Conservation (phyloP, 306 rosid species). For the Hippophae tibetana region DNA sequence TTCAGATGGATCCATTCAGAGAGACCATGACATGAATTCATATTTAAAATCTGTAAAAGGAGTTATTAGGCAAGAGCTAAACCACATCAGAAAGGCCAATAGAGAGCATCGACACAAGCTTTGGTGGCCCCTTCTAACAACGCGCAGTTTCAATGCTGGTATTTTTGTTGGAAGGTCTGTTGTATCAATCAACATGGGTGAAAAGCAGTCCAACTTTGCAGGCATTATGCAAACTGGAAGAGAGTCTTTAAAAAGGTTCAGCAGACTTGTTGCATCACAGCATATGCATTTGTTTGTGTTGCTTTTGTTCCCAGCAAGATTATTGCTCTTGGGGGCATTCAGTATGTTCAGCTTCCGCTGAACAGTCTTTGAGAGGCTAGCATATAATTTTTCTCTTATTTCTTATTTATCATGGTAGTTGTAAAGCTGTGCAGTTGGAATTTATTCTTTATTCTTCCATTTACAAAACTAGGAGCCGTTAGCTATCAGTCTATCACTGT, state of each 20-base stretch:
- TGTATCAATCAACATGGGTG: constrained; percentile 29
- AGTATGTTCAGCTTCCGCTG: constrained; percentile 32
- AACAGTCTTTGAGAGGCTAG: not conserved
- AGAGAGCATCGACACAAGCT: constrained; percentile 55
- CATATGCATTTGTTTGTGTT: constrained; percentile 71
- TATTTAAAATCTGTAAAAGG: constrained; percentile 53
- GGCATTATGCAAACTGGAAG: constrained; percentile 50
- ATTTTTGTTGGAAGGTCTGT: constrained; percentile 41
- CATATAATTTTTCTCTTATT: not conserved
- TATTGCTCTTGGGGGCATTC: constrained; percentile 41
- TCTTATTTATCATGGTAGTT: constrained; percentile 8
- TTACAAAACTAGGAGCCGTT: constrained; percentile 17
- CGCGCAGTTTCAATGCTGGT: constrained; percentile 24
- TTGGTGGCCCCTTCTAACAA: constrained; percentile 65
- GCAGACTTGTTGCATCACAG: constrained; percentile 68
- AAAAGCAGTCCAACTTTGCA: constrained; percentile 44
- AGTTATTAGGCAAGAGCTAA: constrained; percentile 71
- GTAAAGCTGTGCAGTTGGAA: constrained; percentile 25
- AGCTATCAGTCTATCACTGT: not conserved
- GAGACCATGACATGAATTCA: constrained; percentile 91
- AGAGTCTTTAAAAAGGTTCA: constrained; percentile 60
- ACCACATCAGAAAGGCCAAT: constrained; percentile 42
- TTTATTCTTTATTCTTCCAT: constrained; percentile 50
- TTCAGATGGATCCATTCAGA: constrained; percentile 62
- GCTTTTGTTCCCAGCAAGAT: constrained; percentile 53